Evolutionary conservation across 371 early-diverging fungal genomes (phyloP).

Genomic region (Fennellomyces sp.): DNA sequence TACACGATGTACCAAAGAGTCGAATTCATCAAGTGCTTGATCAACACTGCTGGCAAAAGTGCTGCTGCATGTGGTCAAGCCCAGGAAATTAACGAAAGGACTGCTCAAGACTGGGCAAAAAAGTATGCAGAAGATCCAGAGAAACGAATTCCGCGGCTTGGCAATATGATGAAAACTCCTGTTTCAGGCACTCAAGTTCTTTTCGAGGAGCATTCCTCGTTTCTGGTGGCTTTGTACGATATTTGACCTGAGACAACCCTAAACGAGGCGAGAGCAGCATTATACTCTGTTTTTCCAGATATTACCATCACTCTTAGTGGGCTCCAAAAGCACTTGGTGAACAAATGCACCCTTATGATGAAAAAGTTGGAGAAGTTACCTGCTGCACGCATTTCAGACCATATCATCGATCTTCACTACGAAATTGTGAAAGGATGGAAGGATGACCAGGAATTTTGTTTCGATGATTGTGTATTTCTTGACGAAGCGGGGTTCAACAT

Average conservation of each 20-base stretch:
- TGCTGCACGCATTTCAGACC: constrained; percentile 2
- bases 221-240: background rate
- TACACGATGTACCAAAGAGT: background rate
- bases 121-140: no score
- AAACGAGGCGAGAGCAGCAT: background rate
- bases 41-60: background rate
- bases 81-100: background rate
- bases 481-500: constrained; percentile 19
- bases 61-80: background rate
- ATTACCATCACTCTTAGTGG: constrained; percentile 6
- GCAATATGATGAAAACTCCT: no score
- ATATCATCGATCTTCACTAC: background rate
- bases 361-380: constrained; percentile 23
- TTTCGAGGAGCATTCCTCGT: constrained; percentile 2
- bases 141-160: no score
- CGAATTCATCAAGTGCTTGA: background rate
- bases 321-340: constrained; percentile 14
- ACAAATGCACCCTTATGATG: constrained; percentile 9
- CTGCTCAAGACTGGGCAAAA: background rate
- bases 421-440: background rate
- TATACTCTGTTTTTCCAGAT: background rate
- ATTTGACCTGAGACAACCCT: background rate
- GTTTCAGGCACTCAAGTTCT: no score
- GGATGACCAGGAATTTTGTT: background rate
- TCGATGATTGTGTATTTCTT: constrained; percentile 8